Percentiles rank a stretch among this genome's conserved stretches.
Conservation (phyloP, 306 rosid species). For the Cicer yamashitae region DNA sequence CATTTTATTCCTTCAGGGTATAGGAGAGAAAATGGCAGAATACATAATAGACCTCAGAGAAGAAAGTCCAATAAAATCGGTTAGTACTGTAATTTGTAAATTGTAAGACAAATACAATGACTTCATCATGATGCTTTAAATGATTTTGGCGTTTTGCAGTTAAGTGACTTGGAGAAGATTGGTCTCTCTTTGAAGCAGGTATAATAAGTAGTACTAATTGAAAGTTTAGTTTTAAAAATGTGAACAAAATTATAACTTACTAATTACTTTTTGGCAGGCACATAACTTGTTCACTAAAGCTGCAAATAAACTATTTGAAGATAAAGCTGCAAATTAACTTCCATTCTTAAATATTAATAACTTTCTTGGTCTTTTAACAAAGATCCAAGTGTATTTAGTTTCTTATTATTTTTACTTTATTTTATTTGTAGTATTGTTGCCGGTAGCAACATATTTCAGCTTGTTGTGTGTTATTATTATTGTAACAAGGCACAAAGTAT, state of each 20-base stretch:
- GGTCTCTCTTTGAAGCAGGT: slow-evolving; percentile 97
- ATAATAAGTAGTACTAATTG: background rate
- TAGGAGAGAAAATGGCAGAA: slow-evolving; percentile 86
- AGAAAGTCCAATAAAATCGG: slow-evolving; percentile 81
- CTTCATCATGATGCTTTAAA: slow-evolving; percentile 4
- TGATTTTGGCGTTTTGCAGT: slow-evolving; percentile 58
- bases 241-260: background rate
- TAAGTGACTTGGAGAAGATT: slow-evolving; percentile 83
- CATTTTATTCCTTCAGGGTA: slow-evolving; percentile 61
- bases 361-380: slow-evolving; percentile 19
- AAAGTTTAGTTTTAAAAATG: background rate
- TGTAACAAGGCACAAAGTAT: slow-evolving; percentile 25
- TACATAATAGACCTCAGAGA: slow-evolving; percentile 82
- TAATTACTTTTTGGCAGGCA: slow-evolving; percentile 51
- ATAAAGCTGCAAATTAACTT: slow-evolving; percentile 50
- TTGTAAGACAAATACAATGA: slow-evolving; percentile 1
- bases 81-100: slow-evolving; percentile 49
- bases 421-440: slow-evolving; percentile 32
- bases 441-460: slow-evolving; percentile 43
- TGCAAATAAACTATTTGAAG: slow-evolving; percentile 66
- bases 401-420: background rate
- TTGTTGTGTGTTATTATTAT: slow-evolving; percentile 39
- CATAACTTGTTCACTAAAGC: slow-evolving; percentile 73
- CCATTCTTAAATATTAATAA: background rate
- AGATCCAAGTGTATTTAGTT: slow-evolving; percentile 33